Evolutionary conservation across 23 red algal species (phyloP).

Genomic region (Chondrus crispus): DNA sequence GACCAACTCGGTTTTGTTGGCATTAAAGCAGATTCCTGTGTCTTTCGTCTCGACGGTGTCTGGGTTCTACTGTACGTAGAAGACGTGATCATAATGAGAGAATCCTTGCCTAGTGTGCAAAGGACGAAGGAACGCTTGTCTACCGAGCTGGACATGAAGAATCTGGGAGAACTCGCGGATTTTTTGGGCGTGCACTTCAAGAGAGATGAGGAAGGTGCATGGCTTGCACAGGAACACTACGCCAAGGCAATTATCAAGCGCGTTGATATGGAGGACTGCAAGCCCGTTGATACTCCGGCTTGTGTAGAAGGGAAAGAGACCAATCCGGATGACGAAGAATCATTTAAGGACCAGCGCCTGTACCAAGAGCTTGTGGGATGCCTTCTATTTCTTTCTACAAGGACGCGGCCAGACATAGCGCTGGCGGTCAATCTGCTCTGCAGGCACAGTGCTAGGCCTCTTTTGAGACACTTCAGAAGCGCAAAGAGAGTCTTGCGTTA

Average conservation of each 20-base stretch:
- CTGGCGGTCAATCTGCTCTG: background rate
- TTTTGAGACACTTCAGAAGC: background rate
- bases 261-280: background rate
- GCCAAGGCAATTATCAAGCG: background rate
- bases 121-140: background rate
- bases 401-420: background rate
- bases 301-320: background rate
- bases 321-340: background rate
- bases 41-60: background rate
- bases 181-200: background rate
- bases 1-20: background rate
- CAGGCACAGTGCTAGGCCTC: background rate
- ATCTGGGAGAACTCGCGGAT: background rate
- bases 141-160: background rate
- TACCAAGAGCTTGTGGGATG: conserved; percentile 7
- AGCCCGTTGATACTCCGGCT: background rate
- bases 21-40: background rate
- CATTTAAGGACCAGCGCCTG: background rate
- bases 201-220: background rate
- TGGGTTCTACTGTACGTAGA: background rate
- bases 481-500: conserved; percentile 19
- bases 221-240: background rate
- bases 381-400: background rate
- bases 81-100: background rate
- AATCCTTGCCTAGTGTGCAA: background rate